Evolutionary conservation across 805 yeast genomes (phyloP), one percentile per base, ranked within the genome.

Genomic region (Myxozyma neotropica): DNA sequence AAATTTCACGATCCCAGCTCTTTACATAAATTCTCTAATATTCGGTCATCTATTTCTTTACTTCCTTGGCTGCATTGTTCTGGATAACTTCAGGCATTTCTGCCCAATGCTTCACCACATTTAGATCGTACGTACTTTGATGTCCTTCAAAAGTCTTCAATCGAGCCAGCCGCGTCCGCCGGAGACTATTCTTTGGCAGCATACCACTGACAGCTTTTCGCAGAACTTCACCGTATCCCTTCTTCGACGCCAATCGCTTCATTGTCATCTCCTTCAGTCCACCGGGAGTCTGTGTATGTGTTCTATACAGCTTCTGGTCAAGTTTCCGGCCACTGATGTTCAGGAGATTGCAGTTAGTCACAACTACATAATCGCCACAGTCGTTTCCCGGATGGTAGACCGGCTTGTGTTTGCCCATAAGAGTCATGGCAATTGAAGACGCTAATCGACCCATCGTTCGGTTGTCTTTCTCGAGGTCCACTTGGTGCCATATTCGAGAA

Each of bases 331-430:
- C 98, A 0, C 97, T 85, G n/a, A 87, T 79, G 67, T 85, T 85
- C 69, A 94, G 73, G 65, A 84, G 83, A 59, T 89, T 81, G 70
- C 97, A 91, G 77, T 94, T 95, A 13, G 97, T 88, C 1, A 93
- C 97, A 12, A 94, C 98, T 12, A 94, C 97, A 71, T 92, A 94
- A 74, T 94, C 99, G 13, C 99, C 99, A 65, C 86, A 84, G 75
- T 94, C 99, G 72, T 87, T 57, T 10, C 87, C 81, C 29, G 83
- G 83, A 69, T 91, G 89, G 66, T 76, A 87, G 0, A 90, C 82
- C 3, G 99, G 99, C 78, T 94, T 94, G 77, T 94, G 97, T 74
- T 94, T 94, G n/a, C 99, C 99, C 75, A 89, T 90, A 43, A 94
- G 80, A 0, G 94, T 85, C 31, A 84, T 79, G 26, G 99, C 97